Percentiles rank a stretch among this genome's conserved stretches.
These are phyloP conservation scores for Spiraea crenata DNA, from an alignment of 331 rosid species.

Conservation along the genomic window DNA sequence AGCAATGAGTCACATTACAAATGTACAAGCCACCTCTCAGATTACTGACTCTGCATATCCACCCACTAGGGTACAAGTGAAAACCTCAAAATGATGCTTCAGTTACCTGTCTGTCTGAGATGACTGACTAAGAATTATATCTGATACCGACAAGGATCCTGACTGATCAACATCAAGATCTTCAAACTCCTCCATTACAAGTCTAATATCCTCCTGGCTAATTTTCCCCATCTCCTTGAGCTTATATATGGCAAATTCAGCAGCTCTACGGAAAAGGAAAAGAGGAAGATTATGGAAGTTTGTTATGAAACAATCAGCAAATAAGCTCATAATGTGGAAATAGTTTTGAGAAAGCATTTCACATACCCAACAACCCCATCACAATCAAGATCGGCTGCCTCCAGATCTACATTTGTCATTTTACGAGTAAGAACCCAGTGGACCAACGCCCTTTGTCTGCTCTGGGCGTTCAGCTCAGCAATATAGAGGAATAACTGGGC, in stretches of 20 bases:
- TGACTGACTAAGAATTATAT: conserved; percentile 66
- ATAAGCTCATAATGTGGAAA: conserved; percentile 2
- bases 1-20: neutral
- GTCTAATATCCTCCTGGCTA: conserved; percentile 66
- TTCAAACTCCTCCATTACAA: conserved; percentile 75
- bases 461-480: conserved; percentile 75
- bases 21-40: neutral
- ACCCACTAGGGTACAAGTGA: neutral
- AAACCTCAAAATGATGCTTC: too few species aligned
- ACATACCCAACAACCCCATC: conserved; percentile 85
- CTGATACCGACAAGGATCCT: conserved; percentile 66
- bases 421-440: conserved; percentile 62
- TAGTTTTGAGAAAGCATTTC: neutral
- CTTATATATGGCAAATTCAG: conserved; percentile 75
- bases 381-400: conserved; percentile 84
- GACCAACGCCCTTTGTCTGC: conserved; percentile 54
- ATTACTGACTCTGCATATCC: neutral
- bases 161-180: conserved; percentile 88
- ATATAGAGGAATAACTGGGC: conserved; percentile 83
- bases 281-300: neutral
- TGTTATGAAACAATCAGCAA: neutral
- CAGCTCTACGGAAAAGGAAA: conserved; percentile 39
- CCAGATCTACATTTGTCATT: conserved; percentile 64
- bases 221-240: conserved; percentile 96
- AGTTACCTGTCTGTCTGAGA: conserved; percentile 23